These are phyloP conservation scores for Monosporascus sp. DNA, from an alignment of 2,329 filamentous ascomycete species.

Conservation along the genomic window DNA sequence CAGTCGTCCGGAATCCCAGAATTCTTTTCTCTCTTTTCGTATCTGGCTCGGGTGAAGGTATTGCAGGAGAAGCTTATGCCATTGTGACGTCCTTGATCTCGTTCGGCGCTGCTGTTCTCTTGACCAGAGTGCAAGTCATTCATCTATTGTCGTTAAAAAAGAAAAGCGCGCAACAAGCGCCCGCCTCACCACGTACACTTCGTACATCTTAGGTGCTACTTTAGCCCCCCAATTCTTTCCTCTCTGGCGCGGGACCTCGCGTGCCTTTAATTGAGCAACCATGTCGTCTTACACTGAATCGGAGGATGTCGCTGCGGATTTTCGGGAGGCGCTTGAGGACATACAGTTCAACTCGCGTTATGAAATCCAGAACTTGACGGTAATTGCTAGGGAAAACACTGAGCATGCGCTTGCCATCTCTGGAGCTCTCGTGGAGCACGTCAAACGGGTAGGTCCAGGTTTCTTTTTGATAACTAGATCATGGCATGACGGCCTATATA, in stretches of 20 bases:
- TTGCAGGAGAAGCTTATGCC: slow-evolving; percentile 17
- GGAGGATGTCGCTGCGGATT: slow-evolving; percentile 91
- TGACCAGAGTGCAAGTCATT: slow-evolving; percentile 4
- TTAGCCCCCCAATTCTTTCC: not conserved
- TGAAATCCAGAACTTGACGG: slow-evolving; percentile 94
- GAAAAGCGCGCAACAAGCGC: not conserved
- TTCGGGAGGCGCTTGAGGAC: slow-evolving; percentile 87
- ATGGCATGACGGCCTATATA: no score
- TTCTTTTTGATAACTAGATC: slow-evolving; percentile 10
- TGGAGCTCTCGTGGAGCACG: slow-evolving; percentile 83
- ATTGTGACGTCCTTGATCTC: slow-evolving; percentile 16
- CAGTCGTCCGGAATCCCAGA: slow-evolving; percentile 18
- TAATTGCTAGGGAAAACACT: slow-evolving; percentile 96
- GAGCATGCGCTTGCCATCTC: slow-evolving; percentile 93
- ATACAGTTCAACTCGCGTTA: slow-evolving; percentile 85
- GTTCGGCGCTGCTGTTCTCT: slow-evolving; percentile 7
- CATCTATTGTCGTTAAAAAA: not conserved
- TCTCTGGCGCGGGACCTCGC: slow-evolving; percentile 7
- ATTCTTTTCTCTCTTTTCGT: slow-evolving; percentile 16
- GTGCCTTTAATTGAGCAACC: slow-evolving; percentile 12
- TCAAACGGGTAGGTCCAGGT: slow-evolving; percentile 73
- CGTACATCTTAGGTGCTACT: not conserved
- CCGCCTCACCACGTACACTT: not conserved
- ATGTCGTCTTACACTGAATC: slow-evolving; percentile 50
- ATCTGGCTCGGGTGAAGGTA: slow-evolving; percentile 14